These are phyloP conservation scores for Epichloe amarillans DNA, from an alignment of 2,329 filamentous ascomycete species.

Conservation along the genomic window DNA sequence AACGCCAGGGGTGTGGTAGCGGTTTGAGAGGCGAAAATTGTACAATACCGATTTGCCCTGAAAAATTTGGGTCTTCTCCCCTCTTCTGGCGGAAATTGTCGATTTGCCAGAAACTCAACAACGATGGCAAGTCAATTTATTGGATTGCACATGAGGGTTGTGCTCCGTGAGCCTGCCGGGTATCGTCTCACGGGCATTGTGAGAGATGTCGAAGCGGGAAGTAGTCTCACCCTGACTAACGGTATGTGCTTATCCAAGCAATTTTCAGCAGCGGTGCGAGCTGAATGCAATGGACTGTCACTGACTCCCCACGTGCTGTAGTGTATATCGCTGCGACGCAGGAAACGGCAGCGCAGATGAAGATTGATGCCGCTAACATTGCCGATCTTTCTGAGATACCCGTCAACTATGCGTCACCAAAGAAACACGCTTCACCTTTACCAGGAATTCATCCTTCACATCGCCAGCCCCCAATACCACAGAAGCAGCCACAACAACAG, in stretches of 20 bases:
- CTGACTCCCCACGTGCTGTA: slow-evolving; percentile 8
- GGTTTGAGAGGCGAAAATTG: background rate
- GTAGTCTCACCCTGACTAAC: slow-evolving; percentile 57
- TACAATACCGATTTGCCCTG: background rate
- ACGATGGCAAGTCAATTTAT: slow-evolving; percentile 51
- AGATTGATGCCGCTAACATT: slow-evolving; percentile 33
- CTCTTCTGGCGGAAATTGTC: background rate
- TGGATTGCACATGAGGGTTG: slow-evolving; percentile 63
- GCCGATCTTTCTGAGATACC: slow-evolving; percentile 30
- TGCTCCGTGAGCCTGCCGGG: slow-evolving; percentile 51
- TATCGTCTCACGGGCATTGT: slow-evolving; percentile 58
- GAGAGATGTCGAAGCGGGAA: slow-evolving; percentile 50
- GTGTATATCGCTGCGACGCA: slow-evolving; percentile 30
- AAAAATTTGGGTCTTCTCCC: background rate
- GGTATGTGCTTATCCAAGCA: slow-evolving; percentile 34
- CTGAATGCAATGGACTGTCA: background rate
- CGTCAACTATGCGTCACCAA: slow-evolving; percentile 14
- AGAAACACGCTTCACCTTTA: slow-evolving; percentile 15
- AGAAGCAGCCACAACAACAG: slow-evolving; percentile 19
- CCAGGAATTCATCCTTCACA: slow-evolving; percentile 8
- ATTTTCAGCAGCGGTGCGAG: background rate
- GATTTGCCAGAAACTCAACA: background rate
- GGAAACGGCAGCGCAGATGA: slow-evolving; percentile 26
- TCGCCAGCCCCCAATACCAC: slow-evolving; percentile 13
- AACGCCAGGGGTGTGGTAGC: background rate